Conservation (phyloP, 441 rosid genomes). For the Populus trichocarpa region DNA sequence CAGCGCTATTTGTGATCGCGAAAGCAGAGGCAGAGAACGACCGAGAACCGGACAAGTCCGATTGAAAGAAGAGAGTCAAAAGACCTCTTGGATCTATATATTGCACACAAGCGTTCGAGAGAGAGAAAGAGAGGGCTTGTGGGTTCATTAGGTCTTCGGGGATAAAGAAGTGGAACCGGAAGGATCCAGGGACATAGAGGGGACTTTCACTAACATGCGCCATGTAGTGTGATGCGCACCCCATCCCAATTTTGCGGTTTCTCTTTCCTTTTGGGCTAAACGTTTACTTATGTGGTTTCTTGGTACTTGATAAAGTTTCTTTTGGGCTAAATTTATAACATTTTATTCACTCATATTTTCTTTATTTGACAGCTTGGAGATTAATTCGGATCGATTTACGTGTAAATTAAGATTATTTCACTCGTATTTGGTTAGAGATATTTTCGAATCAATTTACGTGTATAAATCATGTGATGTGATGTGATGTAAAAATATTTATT, state of each 20-base stretch:
- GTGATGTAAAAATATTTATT: no score
- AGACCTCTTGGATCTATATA: background rate
- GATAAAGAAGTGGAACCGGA: constrained; percentile 31
- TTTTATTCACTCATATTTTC: no score
- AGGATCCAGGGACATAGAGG: constrained; percentile 30
- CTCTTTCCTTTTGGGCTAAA: background rate
- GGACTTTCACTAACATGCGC: constrained; percentile 22
- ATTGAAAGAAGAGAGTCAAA: background rate
- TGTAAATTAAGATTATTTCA: no score
- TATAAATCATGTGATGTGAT: no score
- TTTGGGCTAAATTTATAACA: no score
- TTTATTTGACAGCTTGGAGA: no score
- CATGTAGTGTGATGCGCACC: constrained; percentile 19
- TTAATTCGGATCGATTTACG: no score
- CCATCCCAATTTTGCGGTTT: background rate
- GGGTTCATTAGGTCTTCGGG: constrained; percentile 21
- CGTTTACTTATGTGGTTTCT: background rate
- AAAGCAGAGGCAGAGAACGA: constrained; percentile 4
- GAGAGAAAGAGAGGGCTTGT: background rate
- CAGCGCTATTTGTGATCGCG: background rate
- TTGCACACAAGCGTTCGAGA: background rate
- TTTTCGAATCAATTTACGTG: no score
- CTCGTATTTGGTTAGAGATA: no score
- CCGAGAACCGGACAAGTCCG: background rate
- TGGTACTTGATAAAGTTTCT: no score